These are phyloP conservation scores for Neopestalotiopsis sp. DNA, from an alignment of 2,329 filamentous ascomycete species.

Conservation along the genomic window DNA sequence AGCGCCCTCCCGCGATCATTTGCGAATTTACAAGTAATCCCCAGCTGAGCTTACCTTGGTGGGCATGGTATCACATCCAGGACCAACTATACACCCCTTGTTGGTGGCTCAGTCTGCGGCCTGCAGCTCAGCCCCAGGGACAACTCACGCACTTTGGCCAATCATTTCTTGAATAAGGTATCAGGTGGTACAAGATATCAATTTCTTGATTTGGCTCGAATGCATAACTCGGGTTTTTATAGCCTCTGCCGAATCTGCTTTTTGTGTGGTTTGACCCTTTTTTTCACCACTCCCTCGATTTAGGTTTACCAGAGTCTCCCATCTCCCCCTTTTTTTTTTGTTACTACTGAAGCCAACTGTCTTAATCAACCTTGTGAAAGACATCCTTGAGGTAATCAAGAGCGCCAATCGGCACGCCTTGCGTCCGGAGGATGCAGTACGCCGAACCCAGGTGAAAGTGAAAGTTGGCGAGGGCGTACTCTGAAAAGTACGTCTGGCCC, in stretches of 20 bases:
- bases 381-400: slow-evolving; percentile 46
- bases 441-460: slow-evolving; percentile 60
- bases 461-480: slow-evolving; percentile 56
- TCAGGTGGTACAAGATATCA: not conserved
- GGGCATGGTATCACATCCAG: not conserved
- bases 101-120: not conserved
- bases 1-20: no score
- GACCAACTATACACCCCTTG: not conserved
- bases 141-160: not conserved
- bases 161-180: not conserved
- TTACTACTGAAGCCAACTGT: not conserved
- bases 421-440: slow-evolving; percentile 56
- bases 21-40: no score
- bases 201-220: not conserved
- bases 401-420: slow-evolving; percentile 60
- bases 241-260: not conserved
- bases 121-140: not conserved
- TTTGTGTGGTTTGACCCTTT: no score
- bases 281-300: no score
- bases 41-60: not conserved
- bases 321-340: not conserved
- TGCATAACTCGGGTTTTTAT: not conserved
- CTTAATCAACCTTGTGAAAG: slow-evolving; percentile 15
- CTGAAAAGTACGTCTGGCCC: slow-evolving; percentile 40
- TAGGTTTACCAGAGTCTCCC: not conserved